Percentiles rank a stretch among this genome's conserved stretches.
These are phyloP conservation scores for Chamaecyparis obtusa DNA, from an alignment of 75 land plant species.

Conservation along the genomic window DNA sequence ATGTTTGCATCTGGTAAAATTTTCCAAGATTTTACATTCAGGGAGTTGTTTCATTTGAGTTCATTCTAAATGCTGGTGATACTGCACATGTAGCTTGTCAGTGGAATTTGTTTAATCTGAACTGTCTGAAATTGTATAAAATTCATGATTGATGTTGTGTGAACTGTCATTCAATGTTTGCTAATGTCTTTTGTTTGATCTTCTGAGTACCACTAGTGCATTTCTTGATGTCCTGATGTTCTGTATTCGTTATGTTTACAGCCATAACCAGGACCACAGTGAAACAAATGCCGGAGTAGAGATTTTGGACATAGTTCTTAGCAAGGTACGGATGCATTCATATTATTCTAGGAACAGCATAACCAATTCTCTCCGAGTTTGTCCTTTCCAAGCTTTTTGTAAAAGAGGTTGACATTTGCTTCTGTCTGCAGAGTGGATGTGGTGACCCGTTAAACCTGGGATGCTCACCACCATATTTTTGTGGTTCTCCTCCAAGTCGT, in stretches of 20 bases:
- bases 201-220: neutral
- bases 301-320: conserved; percentile 47
- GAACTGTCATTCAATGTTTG: neutral
- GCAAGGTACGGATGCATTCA: conserved; percentile 35
- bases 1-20: neutral
- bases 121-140: neutral
- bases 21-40: neutral
- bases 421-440: conserved; percentile 28
- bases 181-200: neutral
- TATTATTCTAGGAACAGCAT: neutral
- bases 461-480: conserved; percentile 52
- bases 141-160: neutral
- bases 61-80: neutral
- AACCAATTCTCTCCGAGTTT: neutral
- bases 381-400: neutral
- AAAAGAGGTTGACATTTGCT: neutral
- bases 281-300: conserved; percentile 32
- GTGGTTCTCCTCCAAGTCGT: conserved; percentile 53
- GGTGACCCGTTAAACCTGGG: conserved; percentile 31
- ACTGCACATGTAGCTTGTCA: neutral
- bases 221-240: neutral
- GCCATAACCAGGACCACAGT: conserved; percentile 1
- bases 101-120: neutral
- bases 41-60: neutral
- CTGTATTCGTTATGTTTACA: neutral